A percentile compares a stretch with the other conserved stretches of the same genome.
These are phyloP conservation scores for Collybiopsis confluens DNA, from an alignment of 768 basidiomycete genomes.

Conservation along the genomic window DNA sequence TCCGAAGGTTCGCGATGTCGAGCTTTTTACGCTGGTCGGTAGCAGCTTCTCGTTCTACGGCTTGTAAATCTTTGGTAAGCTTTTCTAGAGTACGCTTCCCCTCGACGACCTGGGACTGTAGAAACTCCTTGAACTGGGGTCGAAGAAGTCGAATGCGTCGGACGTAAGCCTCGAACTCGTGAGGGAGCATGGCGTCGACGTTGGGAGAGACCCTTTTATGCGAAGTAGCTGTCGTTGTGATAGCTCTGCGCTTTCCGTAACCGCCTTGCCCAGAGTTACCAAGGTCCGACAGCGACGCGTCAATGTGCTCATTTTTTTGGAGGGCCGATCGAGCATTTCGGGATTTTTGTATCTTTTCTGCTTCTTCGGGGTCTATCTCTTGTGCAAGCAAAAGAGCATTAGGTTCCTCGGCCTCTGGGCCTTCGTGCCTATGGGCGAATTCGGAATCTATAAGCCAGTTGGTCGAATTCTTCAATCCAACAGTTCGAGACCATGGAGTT, in stretches of 20 bases:
- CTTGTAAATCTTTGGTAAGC: background rate
- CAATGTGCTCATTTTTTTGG: background rate
- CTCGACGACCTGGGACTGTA: conserved; percentile 23
- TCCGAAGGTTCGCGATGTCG: background rate
- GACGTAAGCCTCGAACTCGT: conserved; percentile 57
- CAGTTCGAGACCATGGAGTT: conserved; percentile 32
- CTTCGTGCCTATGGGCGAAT: conserved; percentile 23
- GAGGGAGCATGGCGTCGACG: conserved; percentile 54
- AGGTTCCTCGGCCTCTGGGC: conserved; percentile 15
- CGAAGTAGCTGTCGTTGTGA: background rate
- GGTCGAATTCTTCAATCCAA: conserved; percentile 30
- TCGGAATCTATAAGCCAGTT: conserved; percentile 45
- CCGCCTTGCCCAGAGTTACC: conserved; percentile 22
- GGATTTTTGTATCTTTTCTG: conserved; percentile 9
- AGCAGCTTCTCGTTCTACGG: background rate
- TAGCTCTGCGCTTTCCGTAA: conserved; percentile 21
- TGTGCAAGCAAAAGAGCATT: conserved; percentile 2
- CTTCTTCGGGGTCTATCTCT: too few relatives aligned
- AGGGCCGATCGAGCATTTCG: background rate
- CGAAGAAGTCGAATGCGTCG: conserved; percentile 52
- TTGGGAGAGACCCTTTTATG: conserved; percentile 38
- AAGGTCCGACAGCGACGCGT: conserved; percentile 10
- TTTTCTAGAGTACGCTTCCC: conserved; percentile 7
- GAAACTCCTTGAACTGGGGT: conserved; percentile 47
- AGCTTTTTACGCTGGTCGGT: background rate